Percentiles rank a stretch among this genome's conserved stretches.
Conservation (phyloP, 2,329 filamentous ascomycete genomes). For the Monascus ruber region DNA sequence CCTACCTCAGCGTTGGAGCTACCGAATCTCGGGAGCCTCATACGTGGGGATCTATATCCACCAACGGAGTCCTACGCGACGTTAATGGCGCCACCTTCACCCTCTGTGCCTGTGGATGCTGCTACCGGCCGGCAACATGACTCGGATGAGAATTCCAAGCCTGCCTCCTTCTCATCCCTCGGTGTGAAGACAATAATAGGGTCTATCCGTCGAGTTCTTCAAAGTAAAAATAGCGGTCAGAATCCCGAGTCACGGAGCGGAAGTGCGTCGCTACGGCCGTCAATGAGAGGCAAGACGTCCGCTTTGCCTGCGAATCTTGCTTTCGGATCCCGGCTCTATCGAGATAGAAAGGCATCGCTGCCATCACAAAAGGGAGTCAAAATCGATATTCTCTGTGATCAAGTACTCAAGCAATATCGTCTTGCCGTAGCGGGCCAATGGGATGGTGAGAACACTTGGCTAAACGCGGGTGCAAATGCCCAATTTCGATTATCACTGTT, state of each 20-base stretch:
- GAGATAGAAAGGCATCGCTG: slow-evolving; percentile 25
- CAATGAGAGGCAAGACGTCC: slow-evolving; percentile 28
- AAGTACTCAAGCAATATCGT: slow-evolving; percentile 67
- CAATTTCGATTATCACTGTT: slow-evolving; percentile 3
- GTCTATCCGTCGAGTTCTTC: slow-evolving; percentile 71
- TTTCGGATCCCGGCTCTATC: slow-evolving; percentile 33
- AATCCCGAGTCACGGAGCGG: slow-evolving; percentile 22
- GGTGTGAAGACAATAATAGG: slow-evolving; percentile 80
- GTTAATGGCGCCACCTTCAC: slow-evolving; percentile 43
- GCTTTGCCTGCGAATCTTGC: slow-evolving; percentile 34
- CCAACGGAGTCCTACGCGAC: slow-evolving; percentile 75
- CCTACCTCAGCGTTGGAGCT: slow-evolving; percentile 46
- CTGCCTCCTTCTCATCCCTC: slow-evolving; percentile 29
- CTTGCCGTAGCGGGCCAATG: slow-evolving; percentile 44
- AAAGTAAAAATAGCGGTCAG: slow-evolving; percentile 41
- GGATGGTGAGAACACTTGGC: slow-evolving; percentile 1
- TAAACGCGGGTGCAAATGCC: slow-evolving; percentile 2
- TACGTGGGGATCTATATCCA: slow-evolving; percentile 73
- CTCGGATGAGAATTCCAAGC: slow-evolving; percentile 15
- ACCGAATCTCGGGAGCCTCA: slow-evolving; percentile 69
- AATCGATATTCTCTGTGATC: slow-evolving; percentile 73
- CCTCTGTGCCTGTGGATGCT: slow-evolving; percentile 17
- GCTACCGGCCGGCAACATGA: slow-evolving; percentile 19
- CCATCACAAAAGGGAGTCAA: slow-evolving; percentile 44
- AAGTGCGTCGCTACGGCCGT: slow-evolving; percentile 21